Percentiles rank a stretch among this genome's conserved stretches.
These are phyloP conservation scores for Backusella circina DNA, from an alignment of 192 early-diverging fungal genomes.

Conservation along the genomic window DNA sequence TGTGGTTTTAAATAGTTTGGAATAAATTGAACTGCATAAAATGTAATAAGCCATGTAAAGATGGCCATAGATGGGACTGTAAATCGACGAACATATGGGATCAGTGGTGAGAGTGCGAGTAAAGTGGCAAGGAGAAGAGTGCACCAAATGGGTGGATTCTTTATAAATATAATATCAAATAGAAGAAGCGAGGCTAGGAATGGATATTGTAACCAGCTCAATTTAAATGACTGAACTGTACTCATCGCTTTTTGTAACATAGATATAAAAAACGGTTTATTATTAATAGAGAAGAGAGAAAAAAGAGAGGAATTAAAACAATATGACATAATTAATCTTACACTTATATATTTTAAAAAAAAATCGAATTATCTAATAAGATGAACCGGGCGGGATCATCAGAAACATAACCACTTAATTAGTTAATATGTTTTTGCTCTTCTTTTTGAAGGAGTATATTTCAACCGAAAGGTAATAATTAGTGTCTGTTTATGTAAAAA, in stretches of 20 bases:
- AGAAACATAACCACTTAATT: background rate
- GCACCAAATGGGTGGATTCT: slow-evolving; percentile 31
- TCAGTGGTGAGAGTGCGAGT: background rate
- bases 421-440: background rate
- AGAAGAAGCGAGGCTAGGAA: background rate
- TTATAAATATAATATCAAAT: slow-evolving; percentile 39
- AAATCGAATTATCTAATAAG: background rate
- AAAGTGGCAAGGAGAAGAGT: background rate
- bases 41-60: slow-evolving; percentile 54
- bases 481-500: background rate
- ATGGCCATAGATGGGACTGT: slow-evolving; percentile 49
- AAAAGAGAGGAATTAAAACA: background rate
- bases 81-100: slow-evolving; percentile 46
- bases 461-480: background rate
- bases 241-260: background rate
- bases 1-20: slow-evolving; percentile 45
- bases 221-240: background rate
- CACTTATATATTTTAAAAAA: background rate
- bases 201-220: slow-evolving; percentile 2
- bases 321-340: background rate
- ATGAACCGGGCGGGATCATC: background rate
- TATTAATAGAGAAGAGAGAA: background rate
- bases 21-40: slow-evolving; percentile 53
- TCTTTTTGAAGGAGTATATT: background rate
- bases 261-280: background rate